Conservation (phyloP, 2,329 filamentous ascomycete genomes). For the Apiospora rasikravindrae region DNA sequence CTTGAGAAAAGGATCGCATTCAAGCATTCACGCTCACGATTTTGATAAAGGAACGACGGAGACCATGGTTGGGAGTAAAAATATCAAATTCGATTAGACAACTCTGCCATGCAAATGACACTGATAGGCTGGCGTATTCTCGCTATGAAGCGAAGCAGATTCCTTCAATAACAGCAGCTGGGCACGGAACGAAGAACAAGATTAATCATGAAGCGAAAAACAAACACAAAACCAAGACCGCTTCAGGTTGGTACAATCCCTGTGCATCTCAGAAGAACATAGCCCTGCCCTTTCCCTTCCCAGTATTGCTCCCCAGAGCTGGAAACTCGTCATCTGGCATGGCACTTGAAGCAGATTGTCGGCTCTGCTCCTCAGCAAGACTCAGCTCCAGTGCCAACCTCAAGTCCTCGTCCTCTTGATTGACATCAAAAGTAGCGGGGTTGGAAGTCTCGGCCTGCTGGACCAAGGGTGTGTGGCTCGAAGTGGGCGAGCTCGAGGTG, state of each 20-base stretch:
- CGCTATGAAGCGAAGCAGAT: background rate
- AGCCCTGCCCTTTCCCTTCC: constrained; percentile 34
- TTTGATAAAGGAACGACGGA: background rate
- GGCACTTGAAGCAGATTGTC: constrained; percentile 29
- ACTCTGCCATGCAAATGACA: background rate
- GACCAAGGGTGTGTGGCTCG: constrained; percentile 20
- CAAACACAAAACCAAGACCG: background rate
- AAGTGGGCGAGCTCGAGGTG: constrained; percentile 38
- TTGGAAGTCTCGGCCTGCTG: background rate
- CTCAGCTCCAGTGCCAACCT: constrained; percentile 66
- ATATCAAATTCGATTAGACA: background rate
- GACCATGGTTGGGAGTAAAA: background rate
- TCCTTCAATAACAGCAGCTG: background rate
- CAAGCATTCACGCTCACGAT: background rate
- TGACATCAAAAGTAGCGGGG: constrained; percentile 19
- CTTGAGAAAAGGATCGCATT: background rate
- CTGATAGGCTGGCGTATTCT: background rate
- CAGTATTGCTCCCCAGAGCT: constrained; percentile 28
- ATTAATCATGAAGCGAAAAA: constrained; percentile 23
- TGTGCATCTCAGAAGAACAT: background rate
- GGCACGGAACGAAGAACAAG: constrained; percentile 18
- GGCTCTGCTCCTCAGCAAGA: constrained; percentile 57
- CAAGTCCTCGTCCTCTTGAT: constrained; percentile 48
- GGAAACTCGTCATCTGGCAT: constrained; percentile 37
- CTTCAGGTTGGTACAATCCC: constrained; percentile 13